Evolutionary conservation across 176 grass and related monocot species (phyloP).

Genomic region (maize (Zea mays)): DNA sequence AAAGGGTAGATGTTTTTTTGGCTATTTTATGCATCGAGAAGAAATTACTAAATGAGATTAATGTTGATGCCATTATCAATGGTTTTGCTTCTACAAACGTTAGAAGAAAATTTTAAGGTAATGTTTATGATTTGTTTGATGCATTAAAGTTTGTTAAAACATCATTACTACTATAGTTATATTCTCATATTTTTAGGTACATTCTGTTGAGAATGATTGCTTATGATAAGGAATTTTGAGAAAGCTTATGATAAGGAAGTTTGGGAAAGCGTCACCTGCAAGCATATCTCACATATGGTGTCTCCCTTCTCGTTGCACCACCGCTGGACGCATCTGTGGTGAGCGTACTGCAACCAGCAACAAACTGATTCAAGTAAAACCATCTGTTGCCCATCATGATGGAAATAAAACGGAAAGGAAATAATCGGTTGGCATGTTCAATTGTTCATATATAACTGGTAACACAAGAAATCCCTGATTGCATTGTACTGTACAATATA

Average conservation of each 20-base stretch:
- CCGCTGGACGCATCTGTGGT: constrained; percentile 70
- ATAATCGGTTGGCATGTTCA: neutral
- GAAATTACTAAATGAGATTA: too few species aligned
- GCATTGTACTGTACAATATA: neutral
- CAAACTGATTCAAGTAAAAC: constrained; percentile 29
- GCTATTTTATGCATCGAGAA: too few species aligned
- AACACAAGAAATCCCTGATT: neutral
- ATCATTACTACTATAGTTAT: too few species aligned
- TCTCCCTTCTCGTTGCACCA: constrained; percentile 96
- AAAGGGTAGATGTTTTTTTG: too few species aligned
- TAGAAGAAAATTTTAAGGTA: too few species aligned
- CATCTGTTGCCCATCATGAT: neutral
- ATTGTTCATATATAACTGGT: neutral
- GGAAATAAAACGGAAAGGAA: neutral
- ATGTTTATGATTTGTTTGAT: too few species aligned
- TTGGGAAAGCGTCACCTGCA: constrained; percentile 58
- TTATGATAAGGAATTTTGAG: too few species aligned
- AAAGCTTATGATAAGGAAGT: constrained; percentile 11
- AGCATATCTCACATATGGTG: constrained; percentile 84
- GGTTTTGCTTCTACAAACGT: too few species aligned
- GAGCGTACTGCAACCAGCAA: constrained; percentile 66
- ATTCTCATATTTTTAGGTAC: too few species aligned
- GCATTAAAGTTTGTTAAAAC: too few species aligned
- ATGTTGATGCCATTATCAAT: too few species aligned
- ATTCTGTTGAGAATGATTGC: constrained; percentile 18